Conservation (phyloP, 306 rosid species). For the Cicer yamashitae region DNA sequence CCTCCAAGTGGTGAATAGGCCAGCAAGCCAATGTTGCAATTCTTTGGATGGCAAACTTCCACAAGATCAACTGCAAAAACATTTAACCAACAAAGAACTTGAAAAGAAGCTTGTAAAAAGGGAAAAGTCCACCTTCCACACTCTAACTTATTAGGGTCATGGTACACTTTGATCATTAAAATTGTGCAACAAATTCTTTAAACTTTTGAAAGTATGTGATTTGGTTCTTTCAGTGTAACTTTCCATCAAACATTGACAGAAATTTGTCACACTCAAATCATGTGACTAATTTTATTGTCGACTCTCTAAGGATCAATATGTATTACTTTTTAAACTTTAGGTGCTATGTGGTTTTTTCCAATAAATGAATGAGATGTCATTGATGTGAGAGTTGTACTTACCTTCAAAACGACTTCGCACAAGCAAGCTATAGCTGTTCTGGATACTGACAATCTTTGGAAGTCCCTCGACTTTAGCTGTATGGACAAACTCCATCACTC, state of each 20-base stretch:
- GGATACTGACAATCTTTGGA: slow-evolving; percentile 93
- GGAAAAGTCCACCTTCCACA: neutral
- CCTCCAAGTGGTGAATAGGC: slow-evolving; percentile 84
- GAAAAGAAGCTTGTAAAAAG: neutral
- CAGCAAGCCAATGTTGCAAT: slow-evolving; percentile 79
- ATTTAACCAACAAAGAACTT: slow-evolving; percentile 31
- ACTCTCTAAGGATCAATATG: neutral
- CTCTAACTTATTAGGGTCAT: neutral
- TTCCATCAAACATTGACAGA: too few species aligned
- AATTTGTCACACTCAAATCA: too few species aligned
- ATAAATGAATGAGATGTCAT: slow-evolving; percentile 1
- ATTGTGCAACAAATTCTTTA: neutral
- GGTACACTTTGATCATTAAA: neutral
- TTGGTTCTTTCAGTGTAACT: too few species aligned
- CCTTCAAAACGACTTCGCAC: slow-evolving; percentile 75
- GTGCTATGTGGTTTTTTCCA: neutral
- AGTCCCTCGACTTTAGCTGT: slow-evolving; percentile 84
- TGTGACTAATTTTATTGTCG: neutral
- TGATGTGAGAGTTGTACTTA: slow-evolving; percentile 37
- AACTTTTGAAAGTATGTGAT: too few species aligned
- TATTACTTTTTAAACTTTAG: neutral
- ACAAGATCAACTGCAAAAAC: slow-evolving; percentile 75
- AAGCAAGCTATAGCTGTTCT: slow-evolving; percentile 80
- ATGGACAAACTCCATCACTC: slow-evolving; percentile 93
- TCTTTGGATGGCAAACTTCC: slow-evolving; percentile 90